Evolutionary conservation across 345 rosid species (phyloP).

Genomic region (Salix purpurea): DNA sequence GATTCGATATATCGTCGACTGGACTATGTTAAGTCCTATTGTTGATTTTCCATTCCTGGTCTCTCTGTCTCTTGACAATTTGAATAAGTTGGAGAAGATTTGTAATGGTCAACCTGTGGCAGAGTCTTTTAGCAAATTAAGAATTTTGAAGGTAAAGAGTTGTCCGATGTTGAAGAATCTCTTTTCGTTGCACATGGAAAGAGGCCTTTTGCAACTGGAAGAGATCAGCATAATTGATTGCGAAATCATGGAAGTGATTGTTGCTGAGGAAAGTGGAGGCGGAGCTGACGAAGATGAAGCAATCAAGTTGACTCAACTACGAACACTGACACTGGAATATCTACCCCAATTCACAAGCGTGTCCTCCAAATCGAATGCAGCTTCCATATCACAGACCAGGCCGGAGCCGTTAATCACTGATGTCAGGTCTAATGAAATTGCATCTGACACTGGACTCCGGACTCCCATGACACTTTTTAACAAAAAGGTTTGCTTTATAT

Average conservation of each 20-base stretch:
- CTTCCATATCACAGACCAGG: not conserved
- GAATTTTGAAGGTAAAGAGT: not conserved
- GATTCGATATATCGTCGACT: not conserved
- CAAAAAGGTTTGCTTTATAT: not conserved
- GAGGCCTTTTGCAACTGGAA: conserved; percentile 6
- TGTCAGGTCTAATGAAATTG: not conserved
- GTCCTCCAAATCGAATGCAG: not conserved
- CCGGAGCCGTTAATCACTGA: too few species aligned
- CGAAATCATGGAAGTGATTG: not conserved
- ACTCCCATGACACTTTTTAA: not conserved
- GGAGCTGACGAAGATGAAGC: not conserved
- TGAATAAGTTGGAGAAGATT: conserved; percentile 16
- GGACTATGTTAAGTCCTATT: not conserved
- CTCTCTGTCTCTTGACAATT: conserved; percentile 1
- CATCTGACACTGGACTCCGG: not conserved
- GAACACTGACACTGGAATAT: not conserved
- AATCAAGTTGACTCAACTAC: not conserved
- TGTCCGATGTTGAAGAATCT: conserved; percentile 18
- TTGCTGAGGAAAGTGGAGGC: conserved; percentile 1
- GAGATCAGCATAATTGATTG: conserved; percentile 11
- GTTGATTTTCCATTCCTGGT: conserved; percentile 5
- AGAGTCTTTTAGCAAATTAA: conserved; percentile 14
- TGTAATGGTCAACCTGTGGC: not conserved
- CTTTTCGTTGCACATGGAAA: conserved; percentile 9
- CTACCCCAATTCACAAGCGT: conserved; percentile 1